Evolutionary conservation across 495 filamentous ascomycete species (phyloP).

Genomic region (Niebla homalea): DNA sequence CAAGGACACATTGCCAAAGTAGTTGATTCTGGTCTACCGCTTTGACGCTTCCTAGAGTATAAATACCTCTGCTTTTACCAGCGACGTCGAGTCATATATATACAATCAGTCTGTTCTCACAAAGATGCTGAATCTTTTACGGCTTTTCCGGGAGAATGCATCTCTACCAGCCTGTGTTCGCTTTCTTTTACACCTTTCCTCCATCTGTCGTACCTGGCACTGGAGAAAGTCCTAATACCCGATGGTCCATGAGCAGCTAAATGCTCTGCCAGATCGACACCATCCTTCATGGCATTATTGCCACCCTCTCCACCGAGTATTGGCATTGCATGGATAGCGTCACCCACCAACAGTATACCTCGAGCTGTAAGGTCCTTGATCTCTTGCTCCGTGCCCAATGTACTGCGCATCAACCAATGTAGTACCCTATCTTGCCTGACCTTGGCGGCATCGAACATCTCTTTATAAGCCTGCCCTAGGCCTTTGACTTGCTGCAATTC

Average conservation of each 20-base stretch:
- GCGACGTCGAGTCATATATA: too few relatives aligned
- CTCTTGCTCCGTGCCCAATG: constrained; percentile 9
- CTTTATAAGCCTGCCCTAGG: constrained; percentile 20
- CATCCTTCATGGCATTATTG: constrained; percentile 28
- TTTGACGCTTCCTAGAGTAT: too few relatives aligned
- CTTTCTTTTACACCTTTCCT: constrained; percentile 16
- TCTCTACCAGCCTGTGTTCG: constrained; percentile 9
- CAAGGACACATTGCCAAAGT: too few relatives aligned
- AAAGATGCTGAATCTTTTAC: too few relatives aligned
- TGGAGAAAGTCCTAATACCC: constrained; percentile 17
- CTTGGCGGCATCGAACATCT: constrained; percentile 21
- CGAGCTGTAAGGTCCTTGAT: constrained; percentile 15
- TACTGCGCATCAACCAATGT: constrained; percentile 32
- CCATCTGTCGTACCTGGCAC: constrained; percentile 19
- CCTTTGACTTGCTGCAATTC: constrained; percentile 19
- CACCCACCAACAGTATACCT: constrained; percentile 25
- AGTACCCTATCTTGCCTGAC: constrained; percentile 22
- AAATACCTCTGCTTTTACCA: too few relatives aligned
- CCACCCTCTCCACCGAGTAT: constrained; percentile 30
- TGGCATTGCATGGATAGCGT: constrained; percentile 27
- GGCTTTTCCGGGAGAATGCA: too few relatives aligned
- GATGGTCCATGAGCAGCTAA: constrained; percentile 13
- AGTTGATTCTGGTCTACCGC: too few relatives aligned
- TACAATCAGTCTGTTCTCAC: too few relatives aligned
- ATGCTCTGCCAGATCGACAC: constrained; percentile 22